A percentile compares a stretch with the other conserved stretches of the same genome.
These are phyloP conservation scores for Dianthus caryophyllus DNA, from an alignment of 148 eudicot genomes.

Conservation along the genomic window DNA sequence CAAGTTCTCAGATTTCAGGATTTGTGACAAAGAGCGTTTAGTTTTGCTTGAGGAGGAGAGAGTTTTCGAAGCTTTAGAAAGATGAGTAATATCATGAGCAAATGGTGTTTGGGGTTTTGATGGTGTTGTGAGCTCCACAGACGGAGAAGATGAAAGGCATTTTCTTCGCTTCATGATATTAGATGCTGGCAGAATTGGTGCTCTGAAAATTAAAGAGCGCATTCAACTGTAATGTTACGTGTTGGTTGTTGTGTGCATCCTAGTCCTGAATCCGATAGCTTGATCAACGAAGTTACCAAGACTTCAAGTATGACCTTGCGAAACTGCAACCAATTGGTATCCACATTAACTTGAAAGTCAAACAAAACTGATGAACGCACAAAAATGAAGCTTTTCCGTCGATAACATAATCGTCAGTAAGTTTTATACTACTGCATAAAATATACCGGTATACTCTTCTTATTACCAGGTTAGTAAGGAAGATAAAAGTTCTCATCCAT, in stretches of 20 bases:
- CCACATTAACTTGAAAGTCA: neutral
- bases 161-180: conserved; percentile 36
- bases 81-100: conserved; percentile 23
- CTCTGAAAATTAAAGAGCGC: conserved; percentile 9
- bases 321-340: neutral
- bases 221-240: conserved; percentile 2
- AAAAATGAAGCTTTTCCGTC: neutral
- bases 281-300: neutral
- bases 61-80: conserved; percentile 22
- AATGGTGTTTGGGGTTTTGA: conserved; percentile 46
- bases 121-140: conserved; percentile 24
- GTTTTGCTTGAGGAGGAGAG: conserved; percentile 32
- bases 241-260: neutral
- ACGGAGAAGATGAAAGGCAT: conserved; percentile 10
- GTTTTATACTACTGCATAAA: neutral
- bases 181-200: neutral
- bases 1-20: conserved; percentile 25
- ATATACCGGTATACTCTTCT: neutral
- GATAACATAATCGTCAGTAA: neutral
- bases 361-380: neutral
- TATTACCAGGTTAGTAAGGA: neutral
- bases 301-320: neutral
- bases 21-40: conserved; percentile 33
- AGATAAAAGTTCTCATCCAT: neutral
- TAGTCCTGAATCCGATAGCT: neutral